Evolutionary conservation across 2,329 filamentous ascomycete genomes (phyloP), one percentile per base, ranked within the genome.

Genomic region (Phyllosticta citrichinensis): DNA sequence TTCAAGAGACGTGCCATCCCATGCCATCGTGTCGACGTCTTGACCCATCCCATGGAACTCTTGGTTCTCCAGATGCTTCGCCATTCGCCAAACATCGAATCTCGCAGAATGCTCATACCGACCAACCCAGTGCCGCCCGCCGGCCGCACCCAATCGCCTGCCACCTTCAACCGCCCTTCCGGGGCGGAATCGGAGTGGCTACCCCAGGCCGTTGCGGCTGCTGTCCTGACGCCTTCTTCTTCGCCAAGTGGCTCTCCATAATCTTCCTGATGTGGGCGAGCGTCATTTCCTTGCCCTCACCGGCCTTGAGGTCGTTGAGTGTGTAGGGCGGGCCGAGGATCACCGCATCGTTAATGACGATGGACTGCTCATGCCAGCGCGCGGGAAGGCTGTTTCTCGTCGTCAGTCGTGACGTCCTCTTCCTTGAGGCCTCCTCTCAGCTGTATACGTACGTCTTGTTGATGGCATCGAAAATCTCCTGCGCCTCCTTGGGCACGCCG

Each of bases 401-500:
- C 8, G 58, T 60, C 52, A 60, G 53, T 12, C 24, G 3, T 27
- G 50, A 40, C 22, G 17, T 35, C n/a, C 20, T 19, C 8, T 35
- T 12, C 24, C 25, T 19, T 25, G 52, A 24, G 35, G 55, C 27
- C 24, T 11, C 6, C 24, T 17, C 52, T 12, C 19, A 55, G 24
- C 12, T 2, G 12, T 47, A 56, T n/a, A 70, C 77, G 64, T 68
- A 84, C 71, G 82, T 83, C 66, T 82, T 79, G 63, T 78, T 80
- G 59, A 87, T 77, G 11, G 80, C 78, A 73, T 87, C 83, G 66
- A 84, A 87, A 17, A 87, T 74, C 59, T 84, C 83, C 71, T 87
- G 84, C 25, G 80, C 84, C 64, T 85, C 83, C 47, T 75, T 78
- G 47, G 77, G 82, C 8, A 86, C 84, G 10, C 83, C 83, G 70